phyloP scores from a whole-genome alignment of 208 protist species.

The Zelonia costaricensis region DNA sequence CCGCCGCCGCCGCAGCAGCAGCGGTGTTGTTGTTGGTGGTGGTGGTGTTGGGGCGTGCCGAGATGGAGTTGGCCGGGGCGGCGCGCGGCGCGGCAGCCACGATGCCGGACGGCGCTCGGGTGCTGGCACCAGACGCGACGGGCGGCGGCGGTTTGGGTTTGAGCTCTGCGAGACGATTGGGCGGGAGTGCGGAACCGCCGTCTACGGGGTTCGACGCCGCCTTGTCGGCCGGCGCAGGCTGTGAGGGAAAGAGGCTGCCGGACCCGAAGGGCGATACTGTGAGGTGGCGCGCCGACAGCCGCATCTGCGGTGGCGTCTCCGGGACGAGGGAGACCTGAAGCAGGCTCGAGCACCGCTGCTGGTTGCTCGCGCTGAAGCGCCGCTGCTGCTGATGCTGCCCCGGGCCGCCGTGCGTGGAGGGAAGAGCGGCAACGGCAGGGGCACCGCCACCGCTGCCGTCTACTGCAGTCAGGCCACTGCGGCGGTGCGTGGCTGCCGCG shows the following conservation, averaged over 20 bases:
- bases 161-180: neutral
- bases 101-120: neutral
- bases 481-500: no score
- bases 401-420: no score
- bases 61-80: neutral
- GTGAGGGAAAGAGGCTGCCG: neutral
- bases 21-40: neutral
- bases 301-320: neutral
- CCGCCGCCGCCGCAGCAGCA: neutral
- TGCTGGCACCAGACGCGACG: neutral
- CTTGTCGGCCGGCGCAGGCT: neutral
- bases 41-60: neutral
- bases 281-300: neutral
- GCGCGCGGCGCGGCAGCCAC: no score
- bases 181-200: neutral
- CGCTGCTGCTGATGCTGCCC: constrained; percentile 9
- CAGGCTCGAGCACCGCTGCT: neutral
- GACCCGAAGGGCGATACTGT: neutral
- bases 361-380: neutral
- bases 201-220: neutral
- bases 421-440: no score
- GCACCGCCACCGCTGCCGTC: no score
- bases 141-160: neutral
- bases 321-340: neutral
- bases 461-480: no score